Conservation (phyloP, 768 basidiomycete species). For the Tulasnella sp. region DNA sequence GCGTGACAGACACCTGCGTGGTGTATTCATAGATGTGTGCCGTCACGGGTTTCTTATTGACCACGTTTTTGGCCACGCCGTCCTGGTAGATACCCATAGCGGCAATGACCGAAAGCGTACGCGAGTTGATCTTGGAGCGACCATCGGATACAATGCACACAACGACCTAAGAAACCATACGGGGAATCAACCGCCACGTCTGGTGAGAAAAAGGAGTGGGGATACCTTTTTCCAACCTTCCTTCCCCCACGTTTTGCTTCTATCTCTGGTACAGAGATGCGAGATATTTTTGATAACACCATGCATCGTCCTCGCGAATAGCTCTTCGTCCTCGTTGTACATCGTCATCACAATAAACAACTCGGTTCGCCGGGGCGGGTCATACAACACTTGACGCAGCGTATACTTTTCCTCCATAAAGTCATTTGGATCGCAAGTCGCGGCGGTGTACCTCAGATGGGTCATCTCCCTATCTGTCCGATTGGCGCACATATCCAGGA, state of each 20-base stretch:
- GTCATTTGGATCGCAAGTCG: constrained; percentile 91
- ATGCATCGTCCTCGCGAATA: constrained; percentile 90
- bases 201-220: not conserved
- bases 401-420: constrained; percentile 75
- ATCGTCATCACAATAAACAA: constrained; percentile 97
- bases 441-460: constrained; percentile 91
- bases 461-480: constrained; percentile 82
- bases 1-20: constrained; percentile 76
- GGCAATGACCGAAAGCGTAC: constrained; percentile 76
- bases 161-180: constrained; percentile 40
- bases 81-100: constrained; percentile 94
- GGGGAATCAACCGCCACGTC: not conserved
- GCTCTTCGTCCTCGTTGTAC: constrained; percentile 75
- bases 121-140: constrained; percentile 67
- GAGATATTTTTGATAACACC: constrained; percentile 91
- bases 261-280: constrained; percentile 72
- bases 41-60: constrained; percentile 69
- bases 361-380: constrained; percentile 82
- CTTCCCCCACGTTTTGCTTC: constrained; percentile 91
- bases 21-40: constrained; percentile 94
- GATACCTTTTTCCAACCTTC: constrained; percentile 88
- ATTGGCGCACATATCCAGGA: constrained; percentile 68
- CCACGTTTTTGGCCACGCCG: constrained; percentile 74
- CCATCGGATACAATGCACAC: constrained; percentile 88
- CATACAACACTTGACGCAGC: constrained; percentile 80